Evolutionary conservation across 1,284 basidiomycete genomes (phyloP), one percentile per base, ranked within the genome.

Genomic region (Peniophora sp.): DNA sequence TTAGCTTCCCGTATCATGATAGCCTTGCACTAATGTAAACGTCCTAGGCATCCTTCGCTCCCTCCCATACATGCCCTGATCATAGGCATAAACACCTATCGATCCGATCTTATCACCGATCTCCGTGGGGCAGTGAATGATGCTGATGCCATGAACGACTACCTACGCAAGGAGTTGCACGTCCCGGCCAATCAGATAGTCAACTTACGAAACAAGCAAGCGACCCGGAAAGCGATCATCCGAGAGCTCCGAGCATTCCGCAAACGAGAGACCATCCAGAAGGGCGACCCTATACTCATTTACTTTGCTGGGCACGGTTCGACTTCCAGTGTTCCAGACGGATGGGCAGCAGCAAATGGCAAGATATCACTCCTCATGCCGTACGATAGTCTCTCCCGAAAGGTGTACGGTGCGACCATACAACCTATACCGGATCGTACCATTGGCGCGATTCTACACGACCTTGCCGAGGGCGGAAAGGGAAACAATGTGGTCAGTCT

Each of bases 401-500:
- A n/a, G 15, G 37, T 20, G 37, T 32, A 32, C 12, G 39, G 34
- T 8, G 39, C 20, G 3, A 35, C n/a, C 3, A 24, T 58, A 3
- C 52, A 55, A 11, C 56, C 54, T 1, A 56, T 66, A 17, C 58
- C 59, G 1, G 62, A 65, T 51, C 46, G 51, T 17, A 60, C 54
- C 2, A 47, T 66, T 3, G 52, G 48, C n/a, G 41, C 44, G 3
- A 47, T 66, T 24, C 54, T 66, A 2, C 36, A 52, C 17, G 35
- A 53, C 10, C 47, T 67, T 14, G 57, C 63, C 2, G 32, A 50
- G 27, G 27, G 8, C 37, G 37, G 27, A 5, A 66, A 65, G 48
- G 68, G 69, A 3, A 58, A 67, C 43, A 69, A 69, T 50, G 66
- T 70, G 27, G 67, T 68, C 44, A 49, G 68, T 36, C 32, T n/a